These are phyloP conservation scores for Talaromyces sp. DNA, from an alignment of 2,329 filamentous ascomycete genomes.

Conservation along the genomic window DNA sequence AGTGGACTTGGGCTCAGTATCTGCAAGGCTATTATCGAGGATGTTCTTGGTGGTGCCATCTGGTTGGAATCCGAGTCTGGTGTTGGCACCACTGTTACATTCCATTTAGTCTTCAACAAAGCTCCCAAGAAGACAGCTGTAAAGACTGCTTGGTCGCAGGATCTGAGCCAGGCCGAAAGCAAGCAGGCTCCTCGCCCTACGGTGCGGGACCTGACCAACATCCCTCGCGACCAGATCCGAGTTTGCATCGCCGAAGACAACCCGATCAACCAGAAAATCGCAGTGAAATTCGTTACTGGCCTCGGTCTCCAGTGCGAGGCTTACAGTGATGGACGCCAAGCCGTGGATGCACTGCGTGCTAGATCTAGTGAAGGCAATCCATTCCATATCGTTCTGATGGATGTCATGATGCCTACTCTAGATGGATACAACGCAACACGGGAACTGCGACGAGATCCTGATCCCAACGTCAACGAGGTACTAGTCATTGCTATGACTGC, in stretches of 20 bases:
- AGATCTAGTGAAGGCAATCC: conserved; percentile 72
- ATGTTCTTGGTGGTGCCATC: conserved; percentile 85
- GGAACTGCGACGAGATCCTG: conserved; percentile 73
- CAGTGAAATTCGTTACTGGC: conserved; percentile 84
- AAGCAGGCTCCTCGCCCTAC: conserved; percentile 48
- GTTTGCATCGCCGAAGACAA: conserved; percentile 97
- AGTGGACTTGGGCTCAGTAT: conserved; percentile 90
- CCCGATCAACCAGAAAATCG: conserved; percentile 90
- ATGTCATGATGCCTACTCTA: conserved; percentile 92
- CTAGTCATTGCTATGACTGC: conserved; percentile 98
- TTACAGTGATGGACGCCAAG: conserved; percentile 85
- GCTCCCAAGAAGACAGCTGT: conserved; percentile 62
- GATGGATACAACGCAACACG: conserved; percentile 92
- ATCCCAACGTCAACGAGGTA: conserved; percentile 76
- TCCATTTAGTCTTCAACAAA: conserved; percentile 84
- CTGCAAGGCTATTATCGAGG: conserved; percentile 91
- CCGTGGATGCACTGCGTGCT: conserved; percentile 79
- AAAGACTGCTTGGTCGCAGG: conserved; percentile 60
- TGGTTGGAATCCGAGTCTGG: conserved; percentile 76
- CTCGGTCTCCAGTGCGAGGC: conserved; percentile 86
- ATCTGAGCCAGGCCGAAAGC: conserved; percentile 42
- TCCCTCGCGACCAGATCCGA: conserved; percentile 76
- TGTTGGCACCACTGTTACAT: conserved; percentile 65
- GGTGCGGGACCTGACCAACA: conserved; percentile 68
- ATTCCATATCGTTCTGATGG: conserved; percentile 92